Evolutionary conservation across 2,329 filamentous ascomycete species (phyloP), one percentile per base, ranked within the genome.

Genomic region (Fusarium chuoi): DNA sequence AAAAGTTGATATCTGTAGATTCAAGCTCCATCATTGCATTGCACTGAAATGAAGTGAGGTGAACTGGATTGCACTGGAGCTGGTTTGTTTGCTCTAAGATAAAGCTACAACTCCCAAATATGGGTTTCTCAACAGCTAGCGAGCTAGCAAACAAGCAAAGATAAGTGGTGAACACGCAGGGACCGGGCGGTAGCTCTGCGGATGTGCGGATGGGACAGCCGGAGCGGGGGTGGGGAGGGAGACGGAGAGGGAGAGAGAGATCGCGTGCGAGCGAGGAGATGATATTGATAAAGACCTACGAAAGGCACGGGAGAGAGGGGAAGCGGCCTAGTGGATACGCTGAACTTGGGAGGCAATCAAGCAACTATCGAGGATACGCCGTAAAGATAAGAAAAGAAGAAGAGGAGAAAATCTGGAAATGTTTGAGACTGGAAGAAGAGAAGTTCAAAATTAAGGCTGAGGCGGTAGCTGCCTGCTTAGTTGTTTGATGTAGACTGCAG

Each of bases 1-100:
- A 78, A 71, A 79, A 79, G 71, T 67, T 77, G 66, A 77, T 71
- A 58, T 78, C 73, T 44, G 71, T 71, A 45, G 73, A 78, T 65
- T 76, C 67, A 62, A 77, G 77, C 62, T 78, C 74, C 77, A 77
- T 78, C 63, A 73, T 75, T 65, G 71, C 71, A 58, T 58, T 58
- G 51, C 51, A 74, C 73, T 57, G 54, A 45, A 42, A 38, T 54
- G 51, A 54, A 39, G 51, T 39, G 51, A 54, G 36, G 51, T 54
- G 35, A 54, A 54, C 51, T 39, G 24, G 51, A 14, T 55, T 41
- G 51, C 51, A 55, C 52, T 67, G 65, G 20, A 55, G 36, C 30
- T 68, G 62, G 24, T 65, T 65, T 56, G 66, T 70, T 70, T 77
- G 69, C 68, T 78, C 61, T 71, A 67, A 70, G 57, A 68, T 67